These are phyloP conservation scores for Aspergillus brunneoviolaceus DNA, from an alignment of 2,329 filamentous ascomycete species.

Conservation along the genomic window DNA sequence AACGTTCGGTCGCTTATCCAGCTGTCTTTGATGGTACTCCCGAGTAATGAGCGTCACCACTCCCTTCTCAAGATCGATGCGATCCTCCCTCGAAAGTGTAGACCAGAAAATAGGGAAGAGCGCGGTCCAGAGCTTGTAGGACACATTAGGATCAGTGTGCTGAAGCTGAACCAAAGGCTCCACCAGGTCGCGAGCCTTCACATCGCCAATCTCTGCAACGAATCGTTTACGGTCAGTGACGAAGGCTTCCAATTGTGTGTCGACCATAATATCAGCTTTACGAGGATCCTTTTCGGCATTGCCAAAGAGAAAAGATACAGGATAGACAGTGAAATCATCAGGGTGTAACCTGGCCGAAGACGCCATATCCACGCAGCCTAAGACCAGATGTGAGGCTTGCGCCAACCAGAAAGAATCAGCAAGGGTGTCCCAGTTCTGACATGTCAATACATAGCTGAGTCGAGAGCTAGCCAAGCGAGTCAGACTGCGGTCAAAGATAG, in stretches of 20 bases:
- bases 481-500: constrained; percentile 90
- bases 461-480: constrained; percentile 89
- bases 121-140: constrained; percentile 85
- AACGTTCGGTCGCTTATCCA: constrained; percentile 93
- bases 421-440: constrained; percentile 96
- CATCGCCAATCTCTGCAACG: constrained; percentile 75
- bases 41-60: constrained; percentile 89
- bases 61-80: constrained; percentile 83
- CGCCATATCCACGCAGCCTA: constrained; percentile 87
- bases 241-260: constrained; percentile 78
- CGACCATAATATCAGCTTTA: constrained; percentile 66
- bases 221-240: constrained; percentile 80
- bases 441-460: constrained; percentile 81
- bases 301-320: constrained; percentile 70
- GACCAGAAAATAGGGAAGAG: constrained; percentile 96
- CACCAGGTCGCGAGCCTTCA: constrained; percentile 83
- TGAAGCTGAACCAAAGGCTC: constrained; percentile 90
- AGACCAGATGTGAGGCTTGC: constrained; percentile 88
- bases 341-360: constrained; percentile 72
- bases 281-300: constrained; percentile 70
- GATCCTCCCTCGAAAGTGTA: constrained; percentile 80
- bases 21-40: constrained; percentile 90
- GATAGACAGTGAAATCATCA: constrained; percentile 79
- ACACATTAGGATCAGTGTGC: constrained; percentile 77
- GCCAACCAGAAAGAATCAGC: constrained; percentile 95